phyloP scores from a whole-genome alignment of 208 protist species.

The Leishmania tropica region DNA sequence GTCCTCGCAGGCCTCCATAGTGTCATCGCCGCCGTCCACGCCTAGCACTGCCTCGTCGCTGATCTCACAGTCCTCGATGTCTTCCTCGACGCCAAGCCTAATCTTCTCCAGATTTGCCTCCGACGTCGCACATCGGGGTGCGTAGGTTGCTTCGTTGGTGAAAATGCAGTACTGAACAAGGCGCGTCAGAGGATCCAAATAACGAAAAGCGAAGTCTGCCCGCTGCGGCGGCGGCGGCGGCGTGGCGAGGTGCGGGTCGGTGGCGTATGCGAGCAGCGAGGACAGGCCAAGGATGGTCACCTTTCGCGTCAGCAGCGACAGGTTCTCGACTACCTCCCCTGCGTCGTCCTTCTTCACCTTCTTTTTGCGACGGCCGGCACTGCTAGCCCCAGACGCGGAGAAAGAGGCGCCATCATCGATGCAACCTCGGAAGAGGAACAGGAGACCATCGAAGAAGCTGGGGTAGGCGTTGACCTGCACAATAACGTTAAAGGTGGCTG shows the following conservation, averaged over 20 bases:
- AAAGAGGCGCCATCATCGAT: slow-evolving; percentile 4
- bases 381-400: neutral
- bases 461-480: slow-evolving; percentile 55
- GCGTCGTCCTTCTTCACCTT: slow-evolving; percentile 61
- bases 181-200: slow-evolving; percentile 42
- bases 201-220: slow-evolving; percentile 39
- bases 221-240: slow-evolving; percentile 22
- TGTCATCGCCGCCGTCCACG: slow-evolving; percentile 44
- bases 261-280: slow-evolving; percentile 42
- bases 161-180: slow-evolving; percentile 87
- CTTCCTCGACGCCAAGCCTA: slow-evolving; percentile 39
- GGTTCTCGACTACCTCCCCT: slow-evolving; percentile 50
- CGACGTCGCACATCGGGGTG: slow-evolving; percentile 55
- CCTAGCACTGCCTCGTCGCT: slow-evolving; percentile 50
- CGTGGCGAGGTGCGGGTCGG: slow-evolving; percentile 11
- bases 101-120: slow-evolving; percentile 66
- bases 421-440: slow-evolving; percentile 72
- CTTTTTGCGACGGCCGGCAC: slow-evolving; percentile 20
- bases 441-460: slow-evolving; percentile 76
- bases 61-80: slow-evolving; percentile 53
- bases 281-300: slow-evolving; percentile 70
- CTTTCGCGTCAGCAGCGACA: slow-evolving; percentile 87
- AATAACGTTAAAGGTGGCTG: slow-evolving; percentile 58
- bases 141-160: slow-evolving; percentile 58
- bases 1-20: slow-evolving; percentile 38